Evolutionary conservation across 2,329 filamentous ascomycete species (phyloP), one percentile per base, ranked within the genome.

Genomic region (Fusarium aywerte): DNA sequence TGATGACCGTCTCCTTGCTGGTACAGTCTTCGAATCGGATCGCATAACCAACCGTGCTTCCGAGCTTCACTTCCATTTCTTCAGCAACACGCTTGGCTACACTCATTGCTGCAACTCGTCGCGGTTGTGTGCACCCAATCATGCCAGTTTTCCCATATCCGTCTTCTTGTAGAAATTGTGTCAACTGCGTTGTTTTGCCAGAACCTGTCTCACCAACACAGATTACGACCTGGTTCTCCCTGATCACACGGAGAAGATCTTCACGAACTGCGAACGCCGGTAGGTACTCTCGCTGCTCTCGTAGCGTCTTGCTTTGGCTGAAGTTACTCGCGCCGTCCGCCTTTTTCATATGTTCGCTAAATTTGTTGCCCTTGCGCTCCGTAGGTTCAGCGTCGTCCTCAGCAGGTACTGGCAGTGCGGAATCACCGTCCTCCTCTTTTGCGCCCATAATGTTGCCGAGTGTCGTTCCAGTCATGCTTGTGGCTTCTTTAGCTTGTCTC

Each of bases 1-100:
- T 99, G 81, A 99, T 98, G 61, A 90, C 85, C 0, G 96, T 99
- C 58, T 98, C 91, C 70, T 93, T 93, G 82, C 93, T 97, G 2
- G 96, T 99, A 78, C 94, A 97, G 77, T 99, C 96, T 76, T 99
- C 96, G 74, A 99, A 99, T 53, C 96, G 93, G 76, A 99, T 99
- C 1, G 96, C 93, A 78, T 99, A 99, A 29, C 96, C 96, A 35
- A 99, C 96, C 1, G 90, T 87, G 57, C 90, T 90, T 47, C 96
- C 96, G 11, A 99, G 83, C 57, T 90, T 90, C 42, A 97, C 93
- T 71, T 97, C 92, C 96, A 99, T 99, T 80, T 99, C 96, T 80
- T 99, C 96, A 58, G 92, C 93, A 36, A 99, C 96, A 83, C 96
- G 93, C 78, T 98, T 98, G 3, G 96, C 96, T 27, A 99, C 96